These are phyloP conservation scores for Garcia nutans DNA, from an alignment of 345 rosid species.

Conservation along the genomic window DNA sequence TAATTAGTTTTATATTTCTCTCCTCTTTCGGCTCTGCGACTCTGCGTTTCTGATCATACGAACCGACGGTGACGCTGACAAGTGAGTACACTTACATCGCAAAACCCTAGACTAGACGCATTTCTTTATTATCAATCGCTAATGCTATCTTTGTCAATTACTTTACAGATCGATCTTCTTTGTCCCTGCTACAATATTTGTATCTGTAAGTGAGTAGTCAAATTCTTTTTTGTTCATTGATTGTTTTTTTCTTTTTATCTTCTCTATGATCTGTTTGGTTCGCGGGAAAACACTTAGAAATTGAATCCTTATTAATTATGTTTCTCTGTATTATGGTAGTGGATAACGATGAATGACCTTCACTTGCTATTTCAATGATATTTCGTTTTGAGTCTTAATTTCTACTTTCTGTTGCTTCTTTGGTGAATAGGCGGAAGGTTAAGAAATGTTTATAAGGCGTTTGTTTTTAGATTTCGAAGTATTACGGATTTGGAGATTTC, in stretches of 20 bases:
- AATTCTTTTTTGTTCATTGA: not conserved
- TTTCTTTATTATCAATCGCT: not conserved
- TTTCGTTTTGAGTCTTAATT: not conserved
- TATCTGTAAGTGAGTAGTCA: too few relatives aligned
- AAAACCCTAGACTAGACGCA: not conserved
- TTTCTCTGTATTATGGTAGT: not conserved
- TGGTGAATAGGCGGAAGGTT: not conserved
- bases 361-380: not conserved
- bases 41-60: not conserved
- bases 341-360: too few relatives aligned
- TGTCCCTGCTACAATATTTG: too few relatives aligned
- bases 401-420: not conserved
- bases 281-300: not conserved
- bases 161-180: too few relatives aligned
- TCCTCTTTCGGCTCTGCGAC: too few relatives aligned
- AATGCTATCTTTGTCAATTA: too few relatives aligned
- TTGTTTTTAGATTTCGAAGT: not conserved
- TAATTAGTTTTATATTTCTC: too few relatives aligned
- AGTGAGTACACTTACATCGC: not conserved
- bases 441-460: not conserved
- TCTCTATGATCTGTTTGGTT: constrained; percentile 8
- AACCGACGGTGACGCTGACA: not conserved
- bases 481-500: not conserved
- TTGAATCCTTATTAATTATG: not conserved
- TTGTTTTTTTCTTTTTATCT: not conserved